Percentiles rank a stretch among this genome's conserved stretches.
Conservation (phyloP, 2,329 filamentous ascomycete species). For the Fonsecaea pugnacius region DNA sequence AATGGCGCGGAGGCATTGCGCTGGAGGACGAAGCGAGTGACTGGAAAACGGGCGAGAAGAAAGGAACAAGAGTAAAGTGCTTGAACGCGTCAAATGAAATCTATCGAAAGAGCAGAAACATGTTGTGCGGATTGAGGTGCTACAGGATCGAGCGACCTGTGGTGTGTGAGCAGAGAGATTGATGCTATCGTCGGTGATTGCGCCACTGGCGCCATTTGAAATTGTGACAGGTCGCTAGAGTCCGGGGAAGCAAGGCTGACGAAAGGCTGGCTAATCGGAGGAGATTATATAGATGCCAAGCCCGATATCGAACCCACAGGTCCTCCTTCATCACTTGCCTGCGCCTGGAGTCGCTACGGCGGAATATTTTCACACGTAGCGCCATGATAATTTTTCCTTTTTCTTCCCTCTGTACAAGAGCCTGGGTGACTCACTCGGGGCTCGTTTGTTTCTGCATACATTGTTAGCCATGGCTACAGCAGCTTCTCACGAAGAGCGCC, state of each 20-base stretch:
- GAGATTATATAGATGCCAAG: not conserved
- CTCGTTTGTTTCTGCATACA: not conserved
- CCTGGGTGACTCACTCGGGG: slow-evolving; percentile 3
- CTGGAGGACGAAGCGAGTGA: slow-evolving; percentile 16
- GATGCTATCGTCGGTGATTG: not conserved
- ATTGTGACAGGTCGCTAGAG: not conserved
- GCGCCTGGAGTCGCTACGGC: not conserved
- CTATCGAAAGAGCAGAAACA: slow-evolving; percentile 7
- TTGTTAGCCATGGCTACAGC: slow-evolving; percentile 25
- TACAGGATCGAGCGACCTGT: not conserved
- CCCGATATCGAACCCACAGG: not conserved
- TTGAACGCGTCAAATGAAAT: slow-evolving; percentile 10
- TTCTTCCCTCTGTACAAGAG: not conserved
- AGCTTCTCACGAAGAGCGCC: slow-evolving; percentile 34
- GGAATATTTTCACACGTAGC: not conserved
- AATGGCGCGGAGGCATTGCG: slow-evolving; percentile 34
- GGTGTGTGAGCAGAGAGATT: not conserved
- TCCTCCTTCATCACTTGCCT: slow-evolving; percentile 2
- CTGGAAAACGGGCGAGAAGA: slow-evolving; percentile 2
- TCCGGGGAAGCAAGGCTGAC: slow-evolving; percentile 4
- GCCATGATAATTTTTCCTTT: slow-evolving; percentile 10
- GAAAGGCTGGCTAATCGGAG: not conserved
- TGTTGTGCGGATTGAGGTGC: not conserved
- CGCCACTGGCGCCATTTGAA: not conserved
- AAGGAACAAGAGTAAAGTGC: not conserved